Percentiles rank a stretch among this genome's conserved stretches.
Evolutionary conservation across 805 yeast genomes (phyloP).

Genomic region (Lachancea quebecensis): DNA sequence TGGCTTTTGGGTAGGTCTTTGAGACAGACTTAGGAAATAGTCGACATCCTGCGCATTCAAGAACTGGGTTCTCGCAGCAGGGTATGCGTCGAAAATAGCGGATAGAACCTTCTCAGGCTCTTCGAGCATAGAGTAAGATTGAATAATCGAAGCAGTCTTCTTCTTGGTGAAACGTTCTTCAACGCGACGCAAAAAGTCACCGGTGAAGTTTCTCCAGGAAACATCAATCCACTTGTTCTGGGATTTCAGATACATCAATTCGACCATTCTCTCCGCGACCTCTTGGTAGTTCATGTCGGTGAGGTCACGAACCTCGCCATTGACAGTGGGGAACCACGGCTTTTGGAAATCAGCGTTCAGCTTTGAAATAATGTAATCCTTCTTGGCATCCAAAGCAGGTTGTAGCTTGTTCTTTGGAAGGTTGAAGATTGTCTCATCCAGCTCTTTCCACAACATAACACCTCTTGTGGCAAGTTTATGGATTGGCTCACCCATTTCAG

Average conservation of each 20-base stretch:
- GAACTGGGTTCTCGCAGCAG: conserved; percentile 71
- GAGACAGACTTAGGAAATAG: conserved; percentile 76
- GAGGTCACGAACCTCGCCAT: conserved; percentile 76
- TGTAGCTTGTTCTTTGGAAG: conserved; percentile 84
- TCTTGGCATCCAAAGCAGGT: conserved; percentile 75
- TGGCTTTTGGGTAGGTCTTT: conserved; percentile 86
- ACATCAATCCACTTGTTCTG: conserved; percentile 82
- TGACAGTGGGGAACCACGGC: conserved; percentile 86
- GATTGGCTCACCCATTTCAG: conserved; percentile 99
- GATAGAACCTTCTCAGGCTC: conserved; percentile 57
- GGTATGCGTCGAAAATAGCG: conserved; percentile 58
- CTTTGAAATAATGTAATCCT: conserved; percentile 73
- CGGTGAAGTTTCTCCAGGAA: conserved; percentile 78
- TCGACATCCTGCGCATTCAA: conserved; percentile 94
- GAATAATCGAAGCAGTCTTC: conserved; percentile 60
- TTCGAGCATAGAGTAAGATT: conserved; percentile 61
- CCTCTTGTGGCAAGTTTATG: conserved; percentile 98
- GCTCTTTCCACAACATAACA: conserved; percentile 93
- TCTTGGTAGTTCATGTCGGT: conserved; percentile 95
- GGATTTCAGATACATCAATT: conserved; percentile 75
- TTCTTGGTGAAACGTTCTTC: conserved; percentile 86
- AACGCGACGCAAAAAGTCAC: conserved; percentile 82
- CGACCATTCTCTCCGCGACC: conserved; percentile 80
- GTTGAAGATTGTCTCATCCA: conserved; percentile 88
- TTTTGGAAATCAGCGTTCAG: conserved; percentile 94